These are phyloP conservation scores for Citrus sinensis DNA, from an alignment of 345 rosid species.

Conservation along the genomic window DVS_A1.0 CM039162.1:31145501-31146000, in stretches of 20 bases:
- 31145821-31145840: neutral
- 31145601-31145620: neutral
- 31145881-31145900: slow-evolving; percentile 92
- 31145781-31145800: neutral
- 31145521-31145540: slow-evolving; percentile 90
- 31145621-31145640: neutral
- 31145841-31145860: neutral
- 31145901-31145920: slow-evolving; percentile 84
- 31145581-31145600: neutral
- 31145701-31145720: neutral
- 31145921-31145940: slow-evolving; percentile 67
- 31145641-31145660: neutral
- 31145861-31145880: slow-evolving; percentile 74
- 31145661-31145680: neutral
- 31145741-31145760: neutral
- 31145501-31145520: slow-evolving; percentile 84
- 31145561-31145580: neutral
- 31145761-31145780: neutral
- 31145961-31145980: neutral
- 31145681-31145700: neutral
- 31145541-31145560: slow-evolving; percentile 51
- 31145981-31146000: neutral
- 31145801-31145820: too few species aligned
- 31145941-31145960: neutral
- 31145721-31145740: neutral